Evolutionary conservation across 2,329 filamentous ascomycete genomes (phyloP).

Genomic region (Aspergillus terreus): DNA sequence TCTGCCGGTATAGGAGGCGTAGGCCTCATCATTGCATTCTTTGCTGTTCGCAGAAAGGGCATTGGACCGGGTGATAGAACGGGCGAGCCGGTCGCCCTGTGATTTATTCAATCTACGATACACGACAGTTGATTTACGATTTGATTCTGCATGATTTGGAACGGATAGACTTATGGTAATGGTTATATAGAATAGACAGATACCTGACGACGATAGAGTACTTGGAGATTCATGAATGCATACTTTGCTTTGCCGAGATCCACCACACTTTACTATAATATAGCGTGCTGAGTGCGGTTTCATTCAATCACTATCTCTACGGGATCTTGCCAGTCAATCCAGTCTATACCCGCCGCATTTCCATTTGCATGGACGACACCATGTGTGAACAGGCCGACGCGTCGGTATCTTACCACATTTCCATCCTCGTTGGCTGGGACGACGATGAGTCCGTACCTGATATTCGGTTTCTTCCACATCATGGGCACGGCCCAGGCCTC

Average conservation of each 20-base stretch:
- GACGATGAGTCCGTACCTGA: too few species aligned
- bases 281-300: too few species aligned
- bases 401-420: too few species aligned
- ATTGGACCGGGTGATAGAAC: slow-evolving; percentile 8
- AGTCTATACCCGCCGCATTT: too few species aligned
- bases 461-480: too few species aligned
- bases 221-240: neutral
- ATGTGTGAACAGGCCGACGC: too few species aligned
- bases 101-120: neutral
- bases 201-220: neutral
- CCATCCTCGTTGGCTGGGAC: too few species aligned
- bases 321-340: too few species aligned
- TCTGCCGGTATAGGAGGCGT: slow-evolving; percentile 39
- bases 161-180: neutral
- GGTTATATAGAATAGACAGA: neutral
- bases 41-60: slow-evolving; percentile 4
- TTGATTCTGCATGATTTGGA: neutral
- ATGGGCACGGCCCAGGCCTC: too few species aligned
- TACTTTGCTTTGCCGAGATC: neutral
- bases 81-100: slow-evolving; percentile 7
- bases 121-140: neutral
- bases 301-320: too few species aligned
- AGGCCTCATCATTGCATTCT: slow-evolving; percentile 22
- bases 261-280: neutral
- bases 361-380: too few species aligned